A percentile compares a stretch with the other conserved stretches of the same genome.
Conservation (phyloP, 1,139 yeast species). For the Magnusiomyces ingens region DNA sequence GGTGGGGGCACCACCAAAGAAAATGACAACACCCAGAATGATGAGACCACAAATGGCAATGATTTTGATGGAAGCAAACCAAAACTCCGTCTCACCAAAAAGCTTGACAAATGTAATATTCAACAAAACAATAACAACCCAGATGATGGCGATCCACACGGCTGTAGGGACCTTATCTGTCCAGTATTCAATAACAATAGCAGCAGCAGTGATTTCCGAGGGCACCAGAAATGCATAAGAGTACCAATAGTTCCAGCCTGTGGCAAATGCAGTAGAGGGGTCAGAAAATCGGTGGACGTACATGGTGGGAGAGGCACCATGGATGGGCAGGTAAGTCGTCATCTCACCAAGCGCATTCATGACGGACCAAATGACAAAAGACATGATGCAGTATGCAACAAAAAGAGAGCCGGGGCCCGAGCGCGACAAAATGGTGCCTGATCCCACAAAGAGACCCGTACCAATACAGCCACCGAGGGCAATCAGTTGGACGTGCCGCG, state of each 20-base stretch:
- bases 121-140: constrained; percentile 43
- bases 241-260: constrained; percentile 83
- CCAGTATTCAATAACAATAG: constrained; percentile 73
- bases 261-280: constrained; percentile 59
- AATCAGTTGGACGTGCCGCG: constrained; percentile 69
- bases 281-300: constrained; percentile 41
- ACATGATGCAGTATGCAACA: constrained; percentile 48
- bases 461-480: constrained; percentile 90
- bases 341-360: constrained; percentile 58
- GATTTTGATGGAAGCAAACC: constrained; percentile 63
- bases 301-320: constrained; percentile 28
- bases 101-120: constrained; percentile 59
- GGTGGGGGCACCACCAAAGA: constrained; percentile 68
- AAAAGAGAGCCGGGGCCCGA: constrained; percentile 67
- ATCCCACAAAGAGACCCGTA: constrained; percentile 64
- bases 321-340: constrained; percentile 49
- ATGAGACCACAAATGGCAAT: constrained; percentile 67
- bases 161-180: constrained; percentile 63
- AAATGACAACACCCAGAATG: constrained; percentile 58
- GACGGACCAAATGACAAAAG: constrained; percentile 47
- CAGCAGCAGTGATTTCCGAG: constrained; percentile 65
- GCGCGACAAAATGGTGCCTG: constrained; percentile 48
- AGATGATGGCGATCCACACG: constrained; percentile 72
- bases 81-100: constrained; percentile 65
- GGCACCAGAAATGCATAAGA: constrained; percentile 76